phyloP scores from a whole-genome alignment of 495 filamentous ascomycete genomes.

The Aspergillus indologenus region DNA sequence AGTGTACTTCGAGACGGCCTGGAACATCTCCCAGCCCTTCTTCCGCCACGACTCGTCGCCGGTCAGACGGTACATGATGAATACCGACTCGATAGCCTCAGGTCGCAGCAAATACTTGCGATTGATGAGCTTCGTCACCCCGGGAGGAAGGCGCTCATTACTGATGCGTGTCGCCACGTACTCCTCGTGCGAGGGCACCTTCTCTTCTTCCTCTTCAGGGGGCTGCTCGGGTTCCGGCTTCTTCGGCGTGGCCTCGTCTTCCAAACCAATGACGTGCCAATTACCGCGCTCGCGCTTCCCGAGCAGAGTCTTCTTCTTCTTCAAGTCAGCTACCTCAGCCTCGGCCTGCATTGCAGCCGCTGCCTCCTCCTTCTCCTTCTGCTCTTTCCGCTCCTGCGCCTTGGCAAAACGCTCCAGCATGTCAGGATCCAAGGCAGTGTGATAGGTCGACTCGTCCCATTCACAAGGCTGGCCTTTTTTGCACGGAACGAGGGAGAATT shows the following conservation, averaged over 20 bases:
- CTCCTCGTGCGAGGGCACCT: slow-evolving; percentile 53
- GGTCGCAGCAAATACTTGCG: slow-evolving; percentile 79
- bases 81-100: slow-evolving; percentile 92
- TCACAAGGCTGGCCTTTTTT: slow-evolving; percentile 60
- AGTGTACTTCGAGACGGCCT: slow-evolving; percentile 66
- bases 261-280: slow-evolving; percentile 20
- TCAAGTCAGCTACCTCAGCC: neutral
- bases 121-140: slow-evolving; percentile 57
- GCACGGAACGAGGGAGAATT: slow-evolving; percentile 64
- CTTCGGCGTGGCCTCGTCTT: slow-evolving; percentile 1
- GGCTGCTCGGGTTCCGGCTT: neutral
- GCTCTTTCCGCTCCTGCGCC: slow-evolving; percentile 25
- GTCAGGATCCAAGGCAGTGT: slow-evolving; percentile 54
- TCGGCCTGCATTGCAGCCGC: neutral
- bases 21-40: slow-evolving; percentile 89
- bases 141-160: slow-evolving; percentile 62
- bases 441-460: slow-evolving; percentile 72
- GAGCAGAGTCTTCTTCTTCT: slow-evolving; percentile 3
- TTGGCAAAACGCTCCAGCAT: slow-evolving; percentile 29
- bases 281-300: slow-evolving; percentile 21
- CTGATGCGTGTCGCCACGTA: slow-evolving; percentile 57
- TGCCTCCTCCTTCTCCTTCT: slow-evolving; percentile 22
- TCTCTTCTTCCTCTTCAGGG: slow-evolving; percentile 10
- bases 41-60: slow-evolving; percentile 77
- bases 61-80: slow-evolving; percentile 92